Evolutionary conservation across 306 rosid species (phyloP).

Genomic region (Sindora glabra): DNA sequence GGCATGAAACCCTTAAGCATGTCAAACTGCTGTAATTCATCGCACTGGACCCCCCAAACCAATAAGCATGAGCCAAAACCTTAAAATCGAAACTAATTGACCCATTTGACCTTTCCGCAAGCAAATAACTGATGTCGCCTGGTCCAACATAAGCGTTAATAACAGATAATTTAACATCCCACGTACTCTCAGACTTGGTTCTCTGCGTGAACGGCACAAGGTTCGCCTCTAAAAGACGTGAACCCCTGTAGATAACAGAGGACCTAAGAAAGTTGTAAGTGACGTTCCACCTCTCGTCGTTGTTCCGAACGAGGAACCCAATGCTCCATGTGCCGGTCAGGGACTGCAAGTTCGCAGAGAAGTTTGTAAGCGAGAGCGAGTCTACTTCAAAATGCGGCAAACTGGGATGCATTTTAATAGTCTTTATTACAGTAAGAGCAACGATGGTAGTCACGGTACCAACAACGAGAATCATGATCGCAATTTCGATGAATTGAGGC

Average conservation of each 20-base stretch:
- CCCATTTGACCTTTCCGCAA: no score
- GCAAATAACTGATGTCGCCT: no score
- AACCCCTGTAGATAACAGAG: conserved; percentile 7
- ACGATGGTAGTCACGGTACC: conserved; percentile 22
- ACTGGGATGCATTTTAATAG: conserved; percentile 53
- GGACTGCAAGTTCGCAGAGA: conserved; percentile 22
- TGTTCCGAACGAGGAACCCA: no score
- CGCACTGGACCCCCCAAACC: no score
- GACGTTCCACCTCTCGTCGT: conserved; percentile 33
- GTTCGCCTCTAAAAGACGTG: conserved; percentile 13
- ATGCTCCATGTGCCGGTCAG: conserved; percentile 35
- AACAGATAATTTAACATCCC: conserved; percentile 27
- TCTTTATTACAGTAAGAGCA: conserved; percentile 25
- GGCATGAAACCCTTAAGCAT: no score
- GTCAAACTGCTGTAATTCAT: no score
- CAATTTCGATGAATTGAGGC: conserved; percentile 22
- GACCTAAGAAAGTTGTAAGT: conserved; percentile 20
- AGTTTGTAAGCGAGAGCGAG: conserved; percentile 26
- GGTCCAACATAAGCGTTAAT: no score
- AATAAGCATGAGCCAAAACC: no score
- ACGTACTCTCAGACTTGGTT: background rate
- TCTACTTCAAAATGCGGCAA: conserved; percentile 35
- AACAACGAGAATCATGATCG: conserved; percentile 24
- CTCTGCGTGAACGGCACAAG: conserved; percentile 32
- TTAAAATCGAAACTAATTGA: no score